Evolutionary conservation across 108 stramenopile species (phyloP).

Genomic region (Epithemia pelagica): DNA sequence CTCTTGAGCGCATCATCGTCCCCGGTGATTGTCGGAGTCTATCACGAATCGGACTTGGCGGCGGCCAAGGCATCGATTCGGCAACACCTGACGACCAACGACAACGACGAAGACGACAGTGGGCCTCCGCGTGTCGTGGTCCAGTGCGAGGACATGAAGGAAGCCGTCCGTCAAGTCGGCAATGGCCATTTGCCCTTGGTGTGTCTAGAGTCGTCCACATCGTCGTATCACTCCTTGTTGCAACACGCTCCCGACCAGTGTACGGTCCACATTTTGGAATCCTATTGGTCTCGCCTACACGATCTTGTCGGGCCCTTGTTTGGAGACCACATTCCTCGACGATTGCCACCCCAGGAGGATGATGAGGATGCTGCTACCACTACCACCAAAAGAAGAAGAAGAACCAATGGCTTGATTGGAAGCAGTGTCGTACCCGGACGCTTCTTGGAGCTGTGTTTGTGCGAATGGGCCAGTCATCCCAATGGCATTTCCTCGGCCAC

Average conservation of each 20-base stretch:
- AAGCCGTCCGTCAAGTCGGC: background rate
- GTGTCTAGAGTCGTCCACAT: background rate
- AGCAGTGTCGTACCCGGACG: background rate
- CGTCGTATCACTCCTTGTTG: background rate
- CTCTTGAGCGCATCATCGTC: too few relatives aligned
- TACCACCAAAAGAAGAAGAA: too few relatives aligned
- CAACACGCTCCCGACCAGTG: constrained; percentile 1
- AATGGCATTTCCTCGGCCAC: background rate
- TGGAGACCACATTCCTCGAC: constrained; percentile 13
- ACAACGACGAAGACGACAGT: too few relatives aligned
- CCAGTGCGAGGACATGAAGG: too few relatives aligned
- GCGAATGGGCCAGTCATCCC: constrained; percentile 1
- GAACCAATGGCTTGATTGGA: background rate
- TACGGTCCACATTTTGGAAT: constrained; percentile 3
- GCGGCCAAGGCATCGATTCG: background rate
- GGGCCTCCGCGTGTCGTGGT: background rate
- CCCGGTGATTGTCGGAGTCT: background rate
- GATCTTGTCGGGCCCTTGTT: background rate
- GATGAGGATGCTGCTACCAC: too few relatives aligned
- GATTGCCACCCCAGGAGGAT: too few relatives aligned
- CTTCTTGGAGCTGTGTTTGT: background rate
- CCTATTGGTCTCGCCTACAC: constrained; percentile 2
- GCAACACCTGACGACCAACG: too few relatives aligned
- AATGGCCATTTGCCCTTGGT: background rate
- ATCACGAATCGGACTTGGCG: constrained; percentile 1